phyloP scores from a whole-genome alignment of 352 stramenopile genomes.

The Phytophthora aleatoria region DNA sequence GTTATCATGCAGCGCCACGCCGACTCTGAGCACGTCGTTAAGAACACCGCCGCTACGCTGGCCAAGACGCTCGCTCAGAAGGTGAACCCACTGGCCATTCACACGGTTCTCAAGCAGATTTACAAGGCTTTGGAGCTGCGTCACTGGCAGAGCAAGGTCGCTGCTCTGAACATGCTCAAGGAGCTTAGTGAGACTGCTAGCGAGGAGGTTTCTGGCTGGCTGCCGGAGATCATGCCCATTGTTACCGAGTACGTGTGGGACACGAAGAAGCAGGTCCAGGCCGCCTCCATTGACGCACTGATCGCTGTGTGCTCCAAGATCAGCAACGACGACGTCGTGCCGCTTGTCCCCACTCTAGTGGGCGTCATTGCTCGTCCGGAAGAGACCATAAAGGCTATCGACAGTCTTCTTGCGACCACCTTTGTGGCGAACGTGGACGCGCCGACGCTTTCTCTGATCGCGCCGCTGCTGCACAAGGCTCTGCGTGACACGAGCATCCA shows the following conservation, averaged over 20 bases:
- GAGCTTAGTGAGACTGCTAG: conserved; percentile 71
- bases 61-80: conserved; percentile 41
- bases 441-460: conserved; percentile 90
- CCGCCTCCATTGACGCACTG: conserved; percentile 71
- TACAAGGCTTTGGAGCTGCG: conserved; percentile 62
- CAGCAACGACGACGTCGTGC: conserved; percentile 90
- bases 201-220: conserved; percentile 72
- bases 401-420: conserved; percentile 91
- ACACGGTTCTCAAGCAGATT: conserved; percentile 60
- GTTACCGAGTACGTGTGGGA: conserved; percentile 93
- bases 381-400: conserved; percentile 91
- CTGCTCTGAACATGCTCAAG: conserved; percentile 78
- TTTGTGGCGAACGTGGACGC: conserved; percentile 93
- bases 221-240: conserved; percentile 92
- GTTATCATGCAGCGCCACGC: conserved; percentile 63
- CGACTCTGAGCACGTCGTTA: conserved; percentile 67
- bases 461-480: conserved; percentile 88
- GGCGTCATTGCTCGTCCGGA: conserved; percentile 91
- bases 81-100: conserved; percentile 66
- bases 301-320: conserved; percentile 90
- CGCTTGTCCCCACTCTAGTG: conserved; percentile 90
- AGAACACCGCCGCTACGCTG: conserved; percentile 41
- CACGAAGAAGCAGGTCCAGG: conserved; percentile 93
- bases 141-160: conserved; percentile 90
- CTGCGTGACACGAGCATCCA: conserved; percentile 93